Evolutionary conservation across 1,139 yeast species (phyloP).

Genomic region (Pichia sp.): DNA sequence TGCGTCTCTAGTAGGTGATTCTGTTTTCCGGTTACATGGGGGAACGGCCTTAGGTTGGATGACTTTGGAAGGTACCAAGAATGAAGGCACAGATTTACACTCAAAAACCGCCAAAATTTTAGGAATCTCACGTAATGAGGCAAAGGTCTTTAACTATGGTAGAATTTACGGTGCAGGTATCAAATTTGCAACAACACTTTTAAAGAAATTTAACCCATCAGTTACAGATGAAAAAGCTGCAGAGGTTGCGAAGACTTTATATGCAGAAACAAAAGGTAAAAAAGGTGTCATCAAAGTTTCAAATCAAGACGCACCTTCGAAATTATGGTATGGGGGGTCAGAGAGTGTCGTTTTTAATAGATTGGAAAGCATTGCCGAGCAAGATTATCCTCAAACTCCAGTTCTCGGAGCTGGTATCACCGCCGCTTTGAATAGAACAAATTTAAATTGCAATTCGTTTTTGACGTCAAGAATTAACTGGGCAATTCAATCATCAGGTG

Average conservation of each 20-base stretch:
- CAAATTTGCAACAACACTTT: conserved; percentile 72
- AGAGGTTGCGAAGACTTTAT: conserved; percentile 58
- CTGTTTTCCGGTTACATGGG: conserved; percentile 83
- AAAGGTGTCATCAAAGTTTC: conserved; percentile 22
- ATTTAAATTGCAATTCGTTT: conserved; percentile 59
- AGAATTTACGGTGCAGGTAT: conserved; percentile 97
- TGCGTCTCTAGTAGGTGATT: conserved; percentile 90
- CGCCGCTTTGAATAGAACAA: conserved; percentile 60
- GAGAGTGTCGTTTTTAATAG: conserved; percentile 89
- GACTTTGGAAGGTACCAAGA: conserved; percentile 94
- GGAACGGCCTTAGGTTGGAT: conserved; percentile 98
- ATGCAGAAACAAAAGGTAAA: conserved; percentile 77
- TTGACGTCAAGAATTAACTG: conserved; percentile 91
- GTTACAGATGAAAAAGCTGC: conserved; percentile 64
- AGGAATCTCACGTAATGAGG: conserved; percentile 86
- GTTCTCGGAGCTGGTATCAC: conserved; percentile 92
- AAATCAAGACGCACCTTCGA: conserved; percentile 20
- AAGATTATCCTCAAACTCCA: conserved; percentile 81
- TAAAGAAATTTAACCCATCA: conserved; percentile 73
- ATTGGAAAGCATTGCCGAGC: conserved; percentile 79
- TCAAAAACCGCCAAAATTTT: conserved; percentile 87
- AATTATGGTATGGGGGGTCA: conserved; percentile 83
- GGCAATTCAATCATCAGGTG: conserved; percentile 98
- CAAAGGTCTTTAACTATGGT: conserved; percentile 93
- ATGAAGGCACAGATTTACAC: conserved; percentile 87